Evolutionary conservation across 306 rosid genomes (phyloP), one percentile per base, ranked within the genome.

Genomic region (Oxytropis ochrocephala): DNA sequence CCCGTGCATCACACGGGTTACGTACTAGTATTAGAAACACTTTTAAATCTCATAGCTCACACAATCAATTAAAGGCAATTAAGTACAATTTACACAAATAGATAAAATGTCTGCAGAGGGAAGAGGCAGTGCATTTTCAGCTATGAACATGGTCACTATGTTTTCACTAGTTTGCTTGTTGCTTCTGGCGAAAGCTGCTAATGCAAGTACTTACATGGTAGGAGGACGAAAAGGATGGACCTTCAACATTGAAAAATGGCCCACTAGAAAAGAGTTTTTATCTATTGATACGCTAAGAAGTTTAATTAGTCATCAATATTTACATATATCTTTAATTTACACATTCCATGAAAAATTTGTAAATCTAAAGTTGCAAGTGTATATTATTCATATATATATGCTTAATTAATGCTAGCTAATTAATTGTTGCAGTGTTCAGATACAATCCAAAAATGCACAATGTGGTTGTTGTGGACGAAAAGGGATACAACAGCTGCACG

Each of bases 211-310:
- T 27, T 81, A 72, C 66, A 55, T 41, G 0, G 90, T 90, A 12
- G 90, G 97, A 70, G 90, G 72, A 73, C 13, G 88, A 4, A 38
- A 54, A 0, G 90, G 92, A 0, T 90, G 96, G 95, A 74, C 75
- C 44, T 90, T 75, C 63, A 83, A 88, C 77, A 60, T 76, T 11
- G 30, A 57, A 39, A 12, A 19, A 53, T 87, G 94, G 96, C 79
- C 91, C 8, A 74, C 29, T 2, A 88, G 89, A 11, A 90, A 84
- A 75, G 74, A 11, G 7, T 87, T 87, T 32, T 79, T 61, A 50
- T 82, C 85, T 14, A 88, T 88, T 5, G 90, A 90, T 52, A 69
- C 77, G 41, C 82, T 85, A 2, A 7, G 91, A 79, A 69, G 84
- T 78, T 67, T 42, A 32, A 21, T 10, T 11, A 41, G 43, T 38